A percentile compares a stretch with the other conserved stretches of the same genome.
phyloP scores from a whole-genome alignment of 495 filamentous ascomycete genomes.

The Cercophora scortea region DNA sequence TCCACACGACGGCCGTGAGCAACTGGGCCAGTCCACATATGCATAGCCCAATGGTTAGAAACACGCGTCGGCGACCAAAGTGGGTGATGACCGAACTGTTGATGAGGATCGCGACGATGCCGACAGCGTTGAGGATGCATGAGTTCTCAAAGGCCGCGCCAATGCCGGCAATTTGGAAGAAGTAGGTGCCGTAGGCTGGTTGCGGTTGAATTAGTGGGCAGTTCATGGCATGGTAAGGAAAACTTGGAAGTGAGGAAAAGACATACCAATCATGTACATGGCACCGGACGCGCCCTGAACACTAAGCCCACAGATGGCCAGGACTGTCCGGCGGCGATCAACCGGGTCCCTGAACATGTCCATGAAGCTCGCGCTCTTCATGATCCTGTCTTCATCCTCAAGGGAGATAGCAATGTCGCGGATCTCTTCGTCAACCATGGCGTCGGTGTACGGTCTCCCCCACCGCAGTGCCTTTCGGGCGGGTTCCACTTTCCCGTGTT shows the following conservation, averaged over 20 bases:
- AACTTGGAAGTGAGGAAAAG: background rate
- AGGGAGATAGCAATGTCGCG: slow-evolving; percentile 42
- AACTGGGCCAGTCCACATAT: slow-evolving; percentile 45
- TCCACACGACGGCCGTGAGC: slow-evolving; percentile 44
- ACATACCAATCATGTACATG: slow-evolving; percentile 50
- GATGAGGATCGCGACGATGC: slow-evolving; percentile 43
- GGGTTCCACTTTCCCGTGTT: slow-evolving; percentile 34
- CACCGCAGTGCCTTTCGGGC: slow-evolving; percentile 37
- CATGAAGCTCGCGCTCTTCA: slow-evolving; percentile 30
- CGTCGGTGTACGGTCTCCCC: slow-evolving; percentile 32
- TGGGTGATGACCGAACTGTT: slow-evolving; percentile 44
- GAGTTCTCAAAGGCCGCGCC: slow-evolving; percentile 49
- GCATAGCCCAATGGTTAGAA: slow-evolving; percentile 39
- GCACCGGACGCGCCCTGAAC: slow-evolving; percentile 49
- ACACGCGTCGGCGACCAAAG: slow-evolving; percentile 43
- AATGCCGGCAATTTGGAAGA: slow-evolving; percentile 53
- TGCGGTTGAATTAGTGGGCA: background rate
- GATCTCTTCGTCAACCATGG: slow-evolving; percentile 37
- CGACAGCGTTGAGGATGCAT: slow-evolving; percentile 44
- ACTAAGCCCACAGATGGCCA: slow-evolving; percentile 40
- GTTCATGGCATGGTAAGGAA: too few relatives aligned
- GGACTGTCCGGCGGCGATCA: slow-evolving; percentile 37
- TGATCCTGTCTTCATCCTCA: slow-evolving; percentile 33
- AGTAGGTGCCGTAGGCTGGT: slow-evolving; percentile 51
- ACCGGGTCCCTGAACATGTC: slow-evolving; percentile 45